Base-by-base conservation (phyloP, 495 filamentous ascomycete species). In the Penicillium nucicola region DNA sequence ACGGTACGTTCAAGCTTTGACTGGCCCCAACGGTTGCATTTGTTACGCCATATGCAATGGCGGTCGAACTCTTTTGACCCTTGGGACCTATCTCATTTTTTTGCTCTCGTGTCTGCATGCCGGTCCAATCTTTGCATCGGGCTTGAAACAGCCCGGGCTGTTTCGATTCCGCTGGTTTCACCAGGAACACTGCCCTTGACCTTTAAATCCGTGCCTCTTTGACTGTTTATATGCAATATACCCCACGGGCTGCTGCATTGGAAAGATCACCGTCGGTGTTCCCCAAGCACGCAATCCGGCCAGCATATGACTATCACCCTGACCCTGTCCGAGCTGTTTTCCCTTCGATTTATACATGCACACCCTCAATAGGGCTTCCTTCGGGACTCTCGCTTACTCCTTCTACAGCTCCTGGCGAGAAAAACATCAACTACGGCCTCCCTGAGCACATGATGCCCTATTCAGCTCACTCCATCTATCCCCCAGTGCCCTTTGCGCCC, bases 381-480 rank as follows among this genome's bases (percentile, higher is more conserved):
- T 45, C 15, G 43, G 42, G 32, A 48, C 52, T 8, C 25, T 8
- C 10, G 55, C 61, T 70, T 69, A 68, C 69, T 47, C 50, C 57
- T 20, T 53, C 41, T 37, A 30, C 53, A 63, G 52, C 58, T 30
- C 34, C 50, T 39, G 71, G 68, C 33, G 70, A 76, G 45, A 76
- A 76, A 45, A 53, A 58, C 35, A 68, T 76, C 67, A 69, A 74
- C 63, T 74, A 74, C 42, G 69, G 64, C 22, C 47, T 70, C 38
- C 61, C 73, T 41, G 71, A 74, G 53, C 71, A 74, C 43, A 74
- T 74, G 58, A 62, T 77, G 45, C 67, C 71, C 22, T 75, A 77
- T 50, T 66, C 70, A 57, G 57, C 70, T 40, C 68, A 72, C 37
- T 67, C 73, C 11, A 62, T 76, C 48, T 77, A 77, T 45, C 71